Percentiles rank a stretch among this genome's conserved stretches.
Conservation (phyloP, 2,329 filamentous ascomycete species). For the Colletotrichum tropicicola region DNA sequence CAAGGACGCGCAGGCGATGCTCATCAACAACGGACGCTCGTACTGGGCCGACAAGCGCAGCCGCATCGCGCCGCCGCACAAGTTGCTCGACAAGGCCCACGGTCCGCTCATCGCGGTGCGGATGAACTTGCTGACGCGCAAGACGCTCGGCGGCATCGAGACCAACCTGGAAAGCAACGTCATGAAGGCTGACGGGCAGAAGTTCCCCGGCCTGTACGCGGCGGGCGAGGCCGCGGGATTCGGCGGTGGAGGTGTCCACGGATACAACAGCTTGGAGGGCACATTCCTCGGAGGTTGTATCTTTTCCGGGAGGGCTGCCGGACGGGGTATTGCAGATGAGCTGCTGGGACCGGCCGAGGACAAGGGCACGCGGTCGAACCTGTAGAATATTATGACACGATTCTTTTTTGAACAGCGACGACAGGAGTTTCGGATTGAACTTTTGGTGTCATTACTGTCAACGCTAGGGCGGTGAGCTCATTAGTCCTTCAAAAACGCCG, state of each 20-base stretch:
- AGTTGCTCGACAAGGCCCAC: conserved; percentile 60
- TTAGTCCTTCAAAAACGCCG: neutral
- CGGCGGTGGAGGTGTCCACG: conserved; percentile 69
- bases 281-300: conserved; percentile 71
- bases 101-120: conserved; percentile 69
- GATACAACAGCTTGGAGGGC: conserved; percentile 69
- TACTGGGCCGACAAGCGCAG: conserved; percentile 64
- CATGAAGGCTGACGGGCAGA: conserved; percentile 56
- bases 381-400: neutral
- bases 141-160: conserved; percentile 69
- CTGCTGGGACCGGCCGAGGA: conserved; percentile 32
- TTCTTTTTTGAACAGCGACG: neutral
- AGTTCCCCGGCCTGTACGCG: conserved; percentile 65
- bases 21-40: conserved; percentile 63
- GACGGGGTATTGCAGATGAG: conserved; percentile 62
- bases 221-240: conserved; percentile 70
- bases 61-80: conserved; percentile 63
- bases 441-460: conserved; percentile 1
- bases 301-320: conserved; percentile 67
- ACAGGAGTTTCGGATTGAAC: neutral
- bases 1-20: conserved; percentile 71
- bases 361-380: conserved; percentile 4
- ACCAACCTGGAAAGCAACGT: conserved; percentile 66
- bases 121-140: conserved; percentile 68
- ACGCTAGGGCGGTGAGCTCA: neutral